Evolutionary conservation across 2,329 filamentous ascomycete genomes (phyloP).

Genomic region (Bipolaris sorokiniana): DNA sequence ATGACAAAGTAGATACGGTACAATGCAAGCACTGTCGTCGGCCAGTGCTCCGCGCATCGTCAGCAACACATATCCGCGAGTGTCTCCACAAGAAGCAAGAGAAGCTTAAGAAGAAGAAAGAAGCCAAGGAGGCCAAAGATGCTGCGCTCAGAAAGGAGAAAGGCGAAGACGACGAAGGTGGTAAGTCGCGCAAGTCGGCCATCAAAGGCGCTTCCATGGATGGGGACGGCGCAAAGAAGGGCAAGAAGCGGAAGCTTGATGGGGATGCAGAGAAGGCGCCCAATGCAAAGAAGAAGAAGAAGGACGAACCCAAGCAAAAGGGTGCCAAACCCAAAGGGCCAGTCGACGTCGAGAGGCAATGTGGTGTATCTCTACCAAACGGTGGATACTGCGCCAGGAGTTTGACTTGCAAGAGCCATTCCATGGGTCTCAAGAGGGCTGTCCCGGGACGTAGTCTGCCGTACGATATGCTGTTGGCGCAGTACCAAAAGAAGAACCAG

Average conservation of each 20-base stretch:
- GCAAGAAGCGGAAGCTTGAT: conserved; percentile 57
- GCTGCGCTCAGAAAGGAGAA: conserved; percentile 56
- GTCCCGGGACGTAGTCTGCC: conserved; percentile 86
- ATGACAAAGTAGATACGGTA: conserved; percentile 78
- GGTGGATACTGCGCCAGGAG: conserved; percentile 86
- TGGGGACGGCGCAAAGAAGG: conserved; percentile 50
- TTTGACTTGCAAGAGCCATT: conserved; percentile 90
- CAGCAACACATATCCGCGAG: conserved; percentile 78
- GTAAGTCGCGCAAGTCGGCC: conserved; percentile 50
- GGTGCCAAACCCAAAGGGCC: conserved; percentile 85
- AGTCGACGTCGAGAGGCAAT: conserved; percentile 92
- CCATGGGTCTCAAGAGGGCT: conserved; percentile 91
- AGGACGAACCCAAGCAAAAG: conserved; percentile 87
- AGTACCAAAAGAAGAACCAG: conserved; percentile 90
- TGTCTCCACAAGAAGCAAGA: conserved; percentile 84
- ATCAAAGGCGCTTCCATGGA: conserved; percentile 49
- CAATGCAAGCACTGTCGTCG: conserved; percentile 94
- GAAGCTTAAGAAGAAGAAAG: conserved; percentile 66
- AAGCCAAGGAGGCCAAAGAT: conserved; percentile 65
- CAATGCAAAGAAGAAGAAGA: conserved; percentile 87
- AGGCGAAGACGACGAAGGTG: conserved; percentile 52
- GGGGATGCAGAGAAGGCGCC: conserved; percentile 77
- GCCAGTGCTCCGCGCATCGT: conserved; percentile 75
- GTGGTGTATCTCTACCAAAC: conserved; percentile 84
- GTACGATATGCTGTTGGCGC: conserved; percentile 83